These are phyloP conservation scores for Coemansia sp. DNA, from an alignment of 192 early-diverging fungal species.

Conservation along the genomic window DNA sequence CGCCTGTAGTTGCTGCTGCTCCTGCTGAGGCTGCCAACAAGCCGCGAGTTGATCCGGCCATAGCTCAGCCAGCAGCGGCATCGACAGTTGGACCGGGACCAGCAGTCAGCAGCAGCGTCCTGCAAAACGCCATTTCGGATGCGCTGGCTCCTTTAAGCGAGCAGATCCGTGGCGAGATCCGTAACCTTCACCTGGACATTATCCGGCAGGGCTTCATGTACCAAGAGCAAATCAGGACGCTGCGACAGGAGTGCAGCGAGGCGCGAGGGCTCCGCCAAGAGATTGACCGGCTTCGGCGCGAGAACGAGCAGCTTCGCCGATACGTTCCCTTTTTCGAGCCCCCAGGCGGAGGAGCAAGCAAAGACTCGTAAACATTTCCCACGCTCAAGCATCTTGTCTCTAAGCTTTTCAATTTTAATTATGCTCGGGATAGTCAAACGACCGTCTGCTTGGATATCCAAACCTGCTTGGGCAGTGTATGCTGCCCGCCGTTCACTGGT, in stretches of 20 bases:
- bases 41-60: neutral
- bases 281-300: conserved; percentile 39
- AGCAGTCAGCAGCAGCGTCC: conserved; percentile 26
- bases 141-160: conserved; percentile 42
- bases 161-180: conserved; percentile 44
- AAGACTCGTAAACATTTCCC: neutral
- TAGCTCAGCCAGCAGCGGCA: neutral
- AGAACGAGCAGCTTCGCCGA: conserved; percentile 43
- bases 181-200: conserved; percentile 50
- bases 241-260: conserved; percentile 36
- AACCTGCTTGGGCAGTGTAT: neutral
- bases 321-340: conserved; percentile 35
- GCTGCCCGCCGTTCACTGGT: conserved; percentile 15
- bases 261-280: conserved; percentile 29
- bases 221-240: conserved; percentile 36
- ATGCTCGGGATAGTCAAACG: too few species aligned
- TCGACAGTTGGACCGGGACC: conserved; percentile 8
- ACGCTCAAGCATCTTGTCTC: neutral
- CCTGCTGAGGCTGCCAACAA: neutral
- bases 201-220: conserved; percentile 44
- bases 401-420: neutral
- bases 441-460: neutral
- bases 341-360: neutral
- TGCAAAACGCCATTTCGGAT: conserved; percentile 40
- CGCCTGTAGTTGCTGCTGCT: neutral